Conservation (phyloP, 805 yeast species). For the Kazachstania kunashirensis region DNA sequence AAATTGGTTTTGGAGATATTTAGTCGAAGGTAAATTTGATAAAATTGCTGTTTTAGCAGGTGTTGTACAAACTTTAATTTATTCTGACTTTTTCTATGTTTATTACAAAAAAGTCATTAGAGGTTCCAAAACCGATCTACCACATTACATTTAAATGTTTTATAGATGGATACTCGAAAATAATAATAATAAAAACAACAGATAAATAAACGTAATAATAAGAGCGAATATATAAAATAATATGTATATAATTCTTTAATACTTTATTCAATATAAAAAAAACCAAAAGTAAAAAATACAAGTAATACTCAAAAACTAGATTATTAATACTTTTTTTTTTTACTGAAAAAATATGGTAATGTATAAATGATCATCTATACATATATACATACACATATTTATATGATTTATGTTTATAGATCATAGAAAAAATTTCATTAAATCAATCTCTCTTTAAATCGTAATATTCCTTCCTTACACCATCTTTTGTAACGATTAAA, state of each 20-base stretch:
- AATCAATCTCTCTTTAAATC: slow-evolving; percentile 77
- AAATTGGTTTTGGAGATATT: slow-evolving; percentile 88
- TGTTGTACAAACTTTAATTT: slow-evolving; percentile 71
- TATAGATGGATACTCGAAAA: too few relatives aligned
- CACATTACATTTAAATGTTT: slow-evolving; percentile 28
- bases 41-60: slow-evolving; percentile 70
- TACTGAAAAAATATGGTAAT: too few relatives aligned
- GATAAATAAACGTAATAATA: neutral
- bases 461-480: slow-evolving; percentile 71
- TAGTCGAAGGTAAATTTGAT: slow-evolving; percentile 50
- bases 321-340: too few relatives aligned
- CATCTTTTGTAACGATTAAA: slow-evolving; percentile 84
- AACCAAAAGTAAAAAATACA: too few relatives aligned
- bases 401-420: slow-evolving; percentile 3
- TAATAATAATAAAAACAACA: too few relatives aligned
- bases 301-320: too few relatives aligned
- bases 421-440: slow-evolving; percentile 2
- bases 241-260: too few relatives aligned
- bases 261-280: too few relatives aligned
- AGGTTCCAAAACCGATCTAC: slow-evolving; percentile 68
- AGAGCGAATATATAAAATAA: too few relatives aligned
- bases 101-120: slow-evolving; percentile 76
- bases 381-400: neutral
- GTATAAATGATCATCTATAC: neutral
- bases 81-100: slow-evolving; percentile 92